A percentile compares a stretch with the other conserved stretches of the same genome.
Conservation (phyloP, 2,329 filamentous ascomycete genomes). For the Sarocladium oryzae region DNA sequence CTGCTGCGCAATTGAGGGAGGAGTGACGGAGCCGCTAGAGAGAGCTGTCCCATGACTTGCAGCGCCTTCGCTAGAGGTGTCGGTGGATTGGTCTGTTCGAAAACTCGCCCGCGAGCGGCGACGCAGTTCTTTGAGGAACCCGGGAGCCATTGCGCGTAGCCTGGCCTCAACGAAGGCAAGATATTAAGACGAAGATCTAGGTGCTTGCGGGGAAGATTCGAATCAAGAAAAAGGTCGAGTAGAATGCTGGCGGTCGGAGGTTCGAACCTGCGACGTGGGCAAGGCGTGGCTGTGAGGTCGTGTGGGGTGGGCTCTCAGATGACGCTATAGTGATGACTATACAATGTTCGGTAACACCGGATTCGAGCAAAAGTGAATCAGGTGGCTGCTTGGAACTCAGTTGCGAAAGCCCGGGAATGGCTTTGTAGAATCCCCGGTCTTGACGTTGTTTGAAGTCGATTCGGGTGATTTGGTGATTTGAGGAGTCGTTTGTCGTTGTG, state of each 20-base stretch:
- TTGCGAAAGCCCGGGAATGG: not conserved
- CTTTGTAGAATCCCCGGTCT: not conserved
- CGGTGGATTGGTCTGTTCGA: constrained; percentile 55
- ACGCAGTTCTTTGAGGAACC: constrained; percentile 57
- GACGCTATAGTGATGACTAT: constrained; percentile 1
- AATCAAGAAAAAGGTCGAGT: not conserved
- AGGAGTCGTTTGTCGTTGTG: constrained; percentile 3
- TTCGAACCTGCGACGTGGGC: constrained; percentile 2
- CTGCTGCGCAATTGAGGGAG: constrained; percentile 63
- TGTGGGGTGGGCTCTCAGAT: constrained; percentile 8
- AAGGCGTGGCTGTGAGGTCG: not conserved
- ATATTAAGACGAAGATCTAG: not conserved
- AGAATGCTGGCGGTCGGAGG: not conserved
- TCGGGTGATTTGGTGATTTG: not conserved
- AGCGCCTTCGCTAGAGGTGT: constrained; percentile 51
- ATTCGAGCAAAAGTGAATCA: not conserved
- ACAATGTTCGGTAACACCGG: constrained; percentile 1
- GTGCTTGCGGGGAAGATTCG: not conserved
- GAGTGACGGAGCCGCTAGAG: constrained; percentile 65
- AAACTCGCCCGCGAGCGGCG: constrained; percentile 72
- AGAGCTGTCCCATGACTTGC: constrained; percentile 52
- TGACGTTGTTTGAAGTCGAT: not conserved
- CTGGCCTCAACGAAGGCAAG: not conserved
- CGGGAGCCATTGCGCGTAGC: constrained; percentile 1
- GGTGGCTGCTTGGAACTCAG: not conserved